Evolutionary conservation across 208 protist genomes (phyloP), one percentile per base, ranked within the genome.

Genomic region (Novymonas esmeraldas): DNA sequence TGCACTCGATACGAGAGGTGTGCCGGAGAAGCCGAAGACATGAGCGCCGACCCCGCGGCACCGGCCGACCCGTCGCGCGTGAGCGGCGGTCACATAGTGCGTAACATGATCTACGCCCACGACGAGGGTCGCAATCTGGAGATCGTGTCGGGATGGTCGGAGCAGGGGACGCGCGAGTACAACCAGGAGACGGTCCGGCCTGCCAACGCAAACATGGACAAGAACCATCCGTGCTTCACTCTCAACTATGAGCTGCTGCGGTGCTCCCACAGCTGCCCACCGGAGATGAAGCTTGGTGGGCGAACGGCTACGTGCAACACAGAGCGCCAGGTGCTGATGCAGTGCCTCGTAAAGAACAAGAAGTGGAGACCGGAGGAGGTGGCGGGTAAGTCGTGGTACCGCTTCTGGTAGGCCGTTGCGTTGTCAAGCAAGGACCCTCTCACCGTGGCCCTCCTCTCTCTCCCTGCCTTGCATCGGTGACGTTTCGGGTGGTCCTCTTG

Each of bases 61-160:
- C 84, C 81, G 16, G 72, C 74, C 45, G 67, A 89, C 73, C 66
- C 80, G 34, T 82, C 71, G 36, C 79, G 84, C 18, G 59, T 80
- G 20, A 87, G 72, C 20, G 87, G 87, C 34, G 87, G 87, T 42
- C 82, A 93, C 70, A 73, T 93, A 52, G 75, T 93, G 54, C 76
- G 78, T n/a, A 93, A 93, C 69, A 87, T 93, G 80, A 93, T 93
- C 50, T 93, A 91, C 59, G 48, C 65, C 26, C 84, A 90, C 56
- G 81, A 87, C 52, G 71, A 64, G 41, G 48, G 34, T 24, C 60
- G 82, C 39, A 80, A 84, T 46, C 69, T 93, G 10, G 82, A 90
- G 59, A 85, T 93, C 49, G 46, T 93, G 6, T 84, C 84, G 1
- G 85, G 85, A n/a, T 91, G 87, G 84, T 76, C 79, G 26, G 84